A percentile compares a stretch with the other conserved stretches of the same genome.
phyloP scores from a whole-genome alignment of 805 yeast species.

The Lipomyces spencermartinsiae region DNA sequence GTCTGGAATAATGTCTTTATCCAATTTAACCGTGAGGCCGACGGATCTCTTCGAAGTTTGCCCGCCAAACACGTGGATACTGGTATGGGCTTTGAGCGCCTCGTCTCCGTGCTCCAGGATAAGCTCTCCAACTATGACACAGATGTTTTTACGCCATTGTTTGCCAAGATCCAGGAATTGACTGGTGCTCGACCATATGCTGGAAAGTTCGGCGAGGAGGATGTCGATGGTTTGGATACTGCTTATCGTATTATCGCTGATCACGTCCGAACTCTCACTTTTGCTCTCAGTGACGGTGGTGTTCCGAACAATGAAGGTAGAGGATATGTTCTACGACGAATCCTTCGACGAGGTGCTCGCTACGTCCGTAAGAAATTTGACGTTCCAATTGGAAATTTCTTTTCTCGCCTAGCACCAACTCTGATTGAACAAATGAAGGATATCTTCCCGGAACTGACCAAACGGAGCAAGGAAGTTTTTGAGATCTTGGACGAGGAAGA shows the following conservation, averaged over 20 bases:
- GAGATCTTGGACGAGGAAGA: constrained; percentile 97
- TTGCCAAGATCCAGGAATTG: constrained; percentile 83
- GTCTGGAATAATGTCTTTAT: constrained; percentile 98
- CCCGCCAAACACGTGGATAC: constrained; percentile 98
- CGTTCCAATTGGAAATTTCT: constrained; percentile 93
- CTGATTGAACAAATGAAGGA: constrained; percentile 85
- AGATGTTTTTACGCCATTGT: constrained; percentile 91
- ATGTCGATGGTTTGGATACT: constrained; percentile 89
- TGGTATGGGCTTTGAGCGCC: constrained; percentile 98
- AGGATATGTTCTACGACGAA: constrained; percentile 97
- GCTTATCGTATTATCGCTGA: constrained; percentile 98
- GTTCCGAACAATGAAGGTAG: constrained; percentile 99
- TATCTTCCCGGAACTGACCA: constrained; percentile 88
- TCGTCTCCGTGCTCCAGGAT: constrained; percentile 92
- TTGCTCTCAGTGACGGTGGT: constrained; percentile 98
- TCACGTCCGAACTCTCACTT: constrained; percentile 95
- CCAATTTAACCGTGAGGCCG: constrained; percentile 94
- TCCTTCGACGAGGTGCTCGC: constrained; percentile 96
- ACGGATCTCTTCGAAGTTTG: constrained; percentile 74
- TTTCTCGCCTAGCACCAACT: constrained; percentile 90
- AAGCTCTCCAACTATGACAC: constrained; percentile 95
- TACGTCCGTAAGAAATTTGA: constrained; percentile 95
- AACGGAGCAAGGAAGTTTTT: constrained; percentile 72
- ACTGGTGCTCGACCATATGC: constrained; percentile 90
- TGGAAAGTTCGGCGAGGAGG: constrained; percentile 94